phyloP scores from a whole-genome alignment of 345 rosid species.

The Populus euphratica region DNA sequence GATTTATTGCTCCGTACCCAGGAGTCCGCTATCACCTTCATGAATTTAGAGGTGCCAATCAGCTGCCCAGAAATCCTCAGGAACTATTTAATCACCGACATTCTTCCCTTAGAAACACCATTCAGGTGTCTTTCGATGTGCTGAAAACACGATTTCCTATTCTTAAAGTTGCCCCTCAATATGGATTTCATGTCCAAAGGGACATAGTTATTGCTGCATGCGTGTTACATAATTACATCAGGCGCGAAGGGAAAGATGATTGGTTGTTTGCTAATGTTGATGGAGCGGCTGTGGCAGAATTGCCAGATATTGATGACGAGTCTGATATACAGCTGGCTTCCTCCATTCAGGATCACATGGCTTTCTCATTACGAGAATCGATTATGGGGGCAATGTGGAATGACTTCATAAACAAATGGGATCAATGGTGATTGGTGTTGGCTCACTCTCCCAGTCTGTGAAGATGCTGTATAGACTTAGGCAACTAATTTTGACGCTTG shows the following conservation, averaged over 20 bases:
- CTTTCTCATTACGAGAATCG: slow-evolving; percentile 51
- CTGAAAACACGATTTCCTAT: slow-evolving; percentile 71
- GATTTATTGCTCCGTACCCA: slow-evolving; percentile 74
- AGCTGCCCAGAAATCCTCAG: slow-evolving; percentile 54
- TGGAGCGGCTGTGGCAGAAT: slow-evolving; percentile 36
- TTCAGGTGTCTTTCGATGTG: slow-evolving; percentile 47
- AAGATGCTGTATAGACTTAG: too few relatives aligned
- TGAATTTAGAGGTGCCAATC: slow-evolving; percentile 61
- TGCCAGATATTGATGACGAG: slow-evolving; percentile 47
- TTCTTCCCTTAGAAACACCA: slow-evolving; percentile 46
- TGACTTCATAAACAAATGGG: slow-evolving; percentile 67
- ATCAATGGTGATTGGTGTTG: slow-evolving; percentile 16
- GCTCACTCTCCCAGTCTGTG: too few relatives aligned
- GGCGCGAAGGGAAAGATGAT: slow-evolving; percentile 60
- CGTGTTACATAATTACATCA: slow-evolving; percentile 64
- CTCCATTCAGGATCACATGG: slow-evolving; percentile 42
- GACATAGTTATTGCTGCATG: slow-evolving; percentile 80
- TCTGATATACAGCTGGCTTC: slow-evolving; percentile 50
- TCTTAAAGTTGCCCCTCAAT: slow-evolving; percentile 66
- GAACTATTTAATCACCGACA: slow-evolving; percentile 80
- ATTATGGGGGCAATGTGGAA: slow-evolving; percentile 69
- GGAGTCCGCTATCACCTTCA: slow-evolving; percentile 50
- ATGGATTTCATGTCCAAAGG: slow-evolving; percentile 72
- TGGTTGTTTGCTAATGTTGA: slow-evolving; percentile 57
- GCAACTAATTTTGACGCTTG: too few relatives aligned